Conservation (phyloP, 2,329 filamentous ascomycete genomes). For the Berkeleyomyces basicola region DNA sequence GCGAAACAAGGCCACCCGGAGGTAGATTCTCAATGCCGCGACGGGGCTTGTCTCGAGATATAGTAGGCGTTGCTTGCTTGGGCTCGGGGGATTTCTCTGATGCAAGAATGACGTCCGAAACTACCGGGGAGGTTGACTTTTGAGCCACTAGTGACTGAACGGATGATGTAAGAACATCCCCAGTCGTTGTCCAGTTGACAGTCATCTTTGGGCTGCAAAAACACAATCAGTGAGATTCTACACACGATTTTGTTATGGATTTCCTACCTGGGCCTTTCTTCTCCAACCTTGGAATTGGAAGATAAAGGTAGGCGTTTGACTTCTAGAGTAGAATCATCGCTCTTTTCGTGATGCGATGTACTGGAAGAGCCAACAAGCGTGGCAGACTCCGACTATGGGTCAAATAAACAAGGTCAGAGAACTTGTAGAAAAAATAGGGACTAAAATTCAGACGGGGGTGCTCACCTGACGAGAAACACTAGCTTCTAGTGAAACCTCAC, state of each 20-base stretch:
- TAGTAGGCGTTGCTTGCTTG: conserved; percentile 9
- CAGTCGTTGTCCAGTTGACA: conserved; percentile 5
- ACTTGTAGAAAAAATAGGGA: background rate
- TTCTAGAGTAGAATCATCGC: conserved; percentile 6
- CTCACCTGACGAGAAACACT: conserved; percentile 9
- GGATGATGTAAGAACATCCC: background rate
- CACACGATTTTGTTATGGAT: background rate
- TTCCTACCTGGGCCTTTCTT: conserved; percentile 5
- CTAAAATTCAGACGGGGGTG: background rate
- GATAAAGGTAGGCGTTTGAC: conserved; percentile 8
- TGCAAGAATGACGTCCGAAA: conserved; percentile 2
- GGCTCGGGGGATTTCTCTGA: conserved; percentile 8
- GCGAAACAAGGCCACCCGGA: conserved; percentile 2
- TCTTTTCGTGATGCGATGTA: conserved; percentile 6
- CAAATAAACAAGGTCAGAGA: background rate
- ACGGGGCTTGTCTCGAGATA: conserved; percentile 9
- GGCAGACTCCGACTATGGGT: background rate
- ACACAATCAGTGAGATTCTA: background rate
- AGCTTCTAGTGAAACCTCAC: conserved; percentile 10
- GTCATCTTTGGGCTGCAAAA: conserved; percentile 8
- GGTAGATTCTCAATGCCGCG: conserved; percentile 13
- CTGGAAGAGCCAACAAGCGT: conserved; percentile 5
- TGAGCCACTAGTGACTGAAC: conserved; percentile 1
- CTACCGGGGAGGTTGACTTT: conserved; percentile 7
- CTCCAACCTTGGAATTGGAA: conserved; percentile 7